Evolutionary conservation across 768 basidiomycete genomes (phyloP).

Genomic region (Leccinum barrowsii): DNA sequence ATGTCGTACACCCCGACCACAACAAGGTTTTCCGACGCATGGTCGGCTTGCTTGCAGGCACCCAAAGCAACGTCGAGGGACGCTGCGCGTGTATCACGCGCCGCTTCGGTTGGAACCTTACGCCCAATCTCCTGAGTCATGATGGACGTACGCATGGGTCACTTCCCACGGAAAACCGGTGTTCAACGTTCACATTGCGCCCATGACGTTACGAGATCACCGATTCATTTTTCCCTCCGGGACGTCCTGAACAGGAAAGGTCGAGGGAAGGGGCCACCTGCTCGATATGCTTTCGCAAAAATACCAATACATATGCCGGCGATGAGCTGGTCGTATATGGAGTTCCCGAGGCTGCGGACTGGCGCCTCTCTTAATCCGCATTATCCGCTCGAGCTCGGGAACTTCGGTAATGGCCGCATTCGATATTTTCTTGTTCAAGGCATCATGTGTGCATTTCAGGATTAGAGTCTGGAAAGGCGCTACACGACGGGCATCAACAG

Average conservation of each 20-base stretch:
- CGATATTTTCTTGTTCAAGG: conserved; percentile 26
- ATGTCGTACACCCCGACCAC: background rate
- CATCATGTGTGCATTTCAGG: conserved; percentile 10
- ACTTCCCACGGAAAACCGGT: conserved; percentile 42
- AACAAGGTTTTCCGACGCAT: conserved; percentile 46
- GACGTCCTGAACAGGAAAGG: conserved; percentile 27
- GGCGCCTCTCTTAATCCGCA: background rate
- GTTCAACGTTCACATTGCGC: conserved; percentile 1
- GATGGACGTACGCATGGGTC: background rate
- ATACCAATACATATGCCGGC: conserved; percentile 33
- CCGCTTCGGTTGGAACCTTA: conserved; percentile 57
- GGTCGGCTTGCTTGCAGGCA: conserved; percentile 14
- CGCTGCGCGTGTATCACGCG: conserved; percentile 32
- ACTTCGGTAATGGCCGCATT: background rate
- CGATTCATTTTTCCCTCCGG: background rate
- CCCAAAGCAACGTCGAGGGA: conserved; percentile 33
- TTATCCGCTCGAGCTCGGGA: too few species aligned
- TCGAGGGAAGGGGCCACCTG: conserved; percentile 50
- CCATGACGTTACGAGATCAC: background rate
- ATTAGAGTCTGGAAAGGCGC: background rate
- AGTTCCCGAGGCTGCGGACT: conserved; percentile 48
- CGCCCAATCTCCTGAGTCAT: conserved; percentile 30
- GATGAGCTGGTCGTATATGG: conserved; percentile 62
- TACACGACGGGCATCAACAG: conserved; percentile 1
- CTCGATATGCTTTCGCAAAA: conserved; percentile 42